These are phyloP conservation scores for Pichia sp. DNA, from an alignment of 1,139 yeast genomes.

Conservation along the genomic window DNA sequence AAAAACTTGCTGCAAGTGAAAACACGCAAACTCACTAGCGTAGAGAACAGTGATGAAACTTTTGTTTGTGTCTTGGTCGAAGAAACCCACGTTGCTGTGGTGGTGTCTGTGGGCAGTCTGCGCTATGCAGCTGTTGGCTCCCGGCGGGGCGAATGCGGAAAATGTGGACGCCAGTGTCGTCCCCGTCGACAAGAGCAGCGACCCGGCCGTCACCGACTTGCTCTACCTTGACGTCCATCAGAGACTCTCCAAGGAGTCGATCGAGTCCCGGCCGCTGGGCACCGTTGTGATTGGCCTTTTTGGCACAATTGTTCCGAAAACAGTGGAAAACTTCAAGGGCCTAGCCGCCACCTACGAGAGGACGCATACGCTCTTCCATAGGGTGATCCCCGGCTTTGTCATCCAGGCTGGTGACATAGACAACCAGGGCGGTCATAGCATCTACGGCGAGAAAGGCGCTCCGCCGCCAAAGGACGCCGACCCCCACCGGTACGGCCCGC, in stretches of 20 bases:
- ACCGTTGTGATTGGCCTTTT: slow-evolving; percentile 64
- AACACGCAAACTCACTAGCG: too few species aligned
- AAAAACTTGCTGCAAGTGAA: too few species aligned
- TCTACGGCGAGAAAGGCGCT: slow-evolving; percentile 51
- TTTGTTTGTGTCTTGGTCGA: background rate
- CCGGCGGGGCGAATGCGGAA: background rate
- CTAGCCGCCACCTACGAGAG: slow-evolving; percentile 54
- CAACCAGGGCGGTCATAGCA: slow-evolving; percentile 73
- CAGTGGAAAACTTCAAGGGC: slow-evolving; percentile 67
- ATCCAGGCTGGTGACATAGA: slow-evolving; percentile 81
- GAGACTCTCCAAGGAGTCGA: slow-evolving; percentile 30
- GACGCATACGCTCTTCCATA: slow-evolving; percentile 62
- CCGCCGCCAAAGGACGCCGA: slow-evolving; percentile 35
- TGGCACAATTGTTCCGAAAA: slow-evolving; percentile 70
- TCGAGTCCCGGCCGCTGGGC: slow-evolving; percentile 42
- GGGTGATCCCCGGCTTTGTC: slow-evolving; percentile 74
- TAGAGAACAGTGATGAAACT: background rate
- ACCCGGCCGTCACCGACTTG: slow-evolving; percentile 59
- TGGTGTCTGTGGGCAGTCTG: background rate
- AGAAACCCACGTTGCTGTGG: background rate
- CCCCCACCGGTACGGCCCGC: slow-evolving; percentile 8
- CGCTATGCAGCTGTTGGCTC: background rate
- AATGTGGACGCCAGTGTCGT: background rate
- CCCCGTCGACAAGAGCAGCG: slow-evolving; percentile 26
- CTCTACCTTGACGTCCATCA: slow-evolving; percentile 60